A percentile compares a stretch with the other conserved stretches of the same genome.
Conservation (phyloP, 1,284 basidiomycete species). For the Entoloma clypeatum region DNA sequence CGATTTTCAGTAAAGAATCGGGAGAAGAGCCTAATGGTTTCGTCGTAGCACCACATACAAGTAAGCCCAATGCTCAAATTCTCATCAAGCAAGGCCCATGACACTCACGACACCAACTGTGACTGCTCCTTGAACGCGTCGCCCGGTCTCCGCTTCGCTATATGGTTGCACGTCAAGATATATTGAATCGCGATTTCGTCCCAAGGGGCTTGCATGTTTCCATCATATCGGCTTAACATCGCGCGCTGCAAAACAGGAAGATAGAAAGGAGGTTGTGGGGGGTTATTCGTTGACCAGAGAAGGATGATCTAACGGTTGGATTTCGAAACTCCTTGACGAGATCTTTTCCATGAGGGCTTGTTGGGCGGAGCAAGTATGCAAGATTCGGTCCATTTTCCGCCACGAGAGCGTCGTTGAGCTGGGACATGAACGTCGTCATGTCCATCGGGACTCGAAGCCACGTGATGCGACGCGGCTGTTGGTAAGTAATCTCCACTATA, state of each 20-base stretch:
- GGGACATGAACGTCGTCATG: slow-evolving; percentile 58
- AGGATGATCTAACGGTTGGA: slow-evolving; percentile 47
- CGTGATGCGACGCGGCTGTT: too few relatives aligned
- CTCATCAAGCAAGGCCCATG: neutral
- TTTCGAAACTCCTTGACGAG: slow-evolving; percentile 68
- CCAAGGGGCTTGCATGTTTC: slow-evolving; percentile 68
- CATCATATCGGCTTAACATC: slow-evolving; percentile 54
- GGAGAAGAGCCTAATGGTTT: slow-evolving; percentile 56
- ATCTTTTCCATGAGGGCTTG: slow-evolving; percentile 69
- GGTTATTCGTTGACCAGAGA: neutral
- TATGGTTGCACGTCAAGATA: slow-evolving; percentile 65
- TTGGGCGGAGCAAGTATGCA: slow-evolving; percentile 68
- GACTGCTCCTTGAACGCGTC: slow-evolving; percentile 79
- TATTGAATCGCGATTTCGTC: slow-evolving; percentile 80
- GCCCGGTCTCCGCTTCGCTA: slow-evolving; percentile 56
- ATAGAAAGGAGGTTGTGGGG: slow-evolving; percentile 9
- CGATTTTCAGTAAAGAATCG: slow-evolving; percentile 74
- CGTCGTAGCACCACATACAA: neutral
- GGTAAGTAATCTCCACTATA: too few relatives aligned
- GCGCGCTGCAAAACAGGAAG: too few relatives aligned
- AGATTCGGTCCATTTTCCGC: slow-evolving; percentile 65
- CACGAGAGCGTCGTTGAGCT: slow-evolving; percentile 57
- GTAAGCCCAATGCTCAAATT: slow-evolving; percentile 1
- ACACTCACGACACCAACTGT: slow-evolving; percentile 56
- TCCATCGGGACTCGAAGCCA: slow-evolving; percentile 43